These are phyloP conservation scores for Oidiodendron maius DNA, from an alignment of 495 filamentous ascomycete species.

Conservation along the genomic window DNA sequence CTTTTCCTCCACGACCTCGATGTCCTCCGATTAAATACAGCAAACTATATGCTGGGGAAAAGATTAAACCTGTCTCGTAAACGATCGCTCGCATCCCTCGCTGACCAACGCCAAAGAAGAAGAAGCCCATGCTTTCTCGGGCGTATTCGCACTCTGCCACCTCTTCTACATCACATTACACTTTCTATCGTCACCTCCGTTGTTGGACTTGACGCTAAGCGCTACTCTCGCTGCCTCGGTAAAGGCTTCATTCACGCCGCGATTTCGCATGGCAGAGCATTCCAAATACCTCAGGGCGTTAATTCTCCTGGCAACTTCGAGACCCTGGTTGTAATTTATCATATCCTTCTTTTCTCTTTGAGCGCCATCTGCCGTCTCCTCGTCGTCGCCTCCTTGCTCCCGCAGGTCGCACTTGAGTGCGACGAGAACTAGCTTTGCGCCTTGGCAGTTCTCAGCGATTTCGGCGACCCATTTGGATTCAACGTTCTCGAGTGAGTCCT, in stretches of 20 bases:
- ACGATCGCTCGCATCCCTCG: no score
- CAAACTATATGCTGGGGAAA: no score
- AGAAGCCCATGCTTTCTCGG: slow-evolving; percentile 1
- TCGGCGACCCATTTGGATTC: slow-evolving; percentile 97
- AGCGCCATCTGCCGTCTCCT: slow-evolving; percentile 33
- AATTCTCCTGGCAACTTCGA: slow-evolving; percentile 89
- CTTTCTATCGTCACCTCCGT: slow-evolving; percentile 42
- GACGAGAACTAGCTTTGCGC: slow-evolving; percentile 90
- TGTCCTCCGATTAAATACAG: no score
- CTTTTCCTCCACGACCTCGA: no score
- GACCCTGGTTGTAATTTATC: slow-evolving; percentile 87
- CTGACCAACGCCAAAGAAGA: not conserved
- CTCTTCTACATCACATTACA: slow-evolving; percentile 49
- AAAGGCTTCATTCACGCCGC: slow-evolving; percentile 96
- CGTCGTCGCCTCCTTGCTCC: slow-evolving; percentile 56
- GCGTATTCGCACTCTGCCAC: not conserved
- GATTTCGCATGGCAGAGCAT: slow-evolving; percentile 96
- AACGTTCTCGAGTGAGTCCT: slow-evolving; percentile 95
- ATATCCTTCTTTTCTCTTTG: slow-evolving; percentile 59
- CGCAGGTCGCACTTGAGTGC: slow-evolving; percentile 95
- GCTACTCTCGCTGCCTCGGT: slow-evolving; percentile 98
- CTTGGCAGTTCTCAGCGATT: slow-evolving; percentile 94
- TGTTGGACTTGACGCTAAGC: slow-evolving; percentile 71
- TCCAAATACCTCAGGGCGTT: slow-evolving; percentile 89
- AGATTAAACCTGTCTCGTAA: no score